Evolutionary conservation across 768 basidiomycete genomes (phyloP).

Genomic region (Boletus sp.): DNA sequence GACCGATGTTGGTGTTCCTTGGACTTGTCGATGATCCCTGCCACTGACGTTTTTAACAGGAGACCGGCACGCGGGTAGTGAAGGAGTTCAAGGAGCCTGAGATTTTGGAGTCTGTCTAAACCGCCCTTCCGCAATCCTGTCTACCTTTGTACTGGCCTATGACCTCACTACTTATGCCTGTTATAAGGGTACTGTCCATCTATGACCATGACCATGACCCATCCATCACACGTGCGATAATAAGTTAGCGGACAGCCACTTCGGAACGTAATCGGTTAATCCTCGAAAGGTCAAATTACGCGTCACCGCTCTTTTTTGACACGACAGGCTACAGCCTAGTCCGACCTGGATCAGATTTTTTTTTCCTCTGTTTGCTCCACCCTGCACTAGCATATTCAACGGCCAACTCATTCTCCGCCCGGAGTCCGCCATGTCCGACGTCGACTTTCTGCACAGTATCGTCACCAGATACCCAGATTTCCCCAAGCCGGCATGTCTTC

Average conservation of each 20-base stretch:
- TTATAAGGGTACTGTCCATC: constrained; percentile 37
- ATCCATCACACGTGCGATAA: constrained; percentile 2
- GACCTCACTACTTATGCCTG: constrained; percentile 31
- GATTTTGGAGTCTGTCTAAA: constrained; percentile 88
- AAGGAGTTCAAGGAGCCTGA: constrained; percentile 99
- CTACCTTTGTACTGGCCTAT: constrained; percentile 39
- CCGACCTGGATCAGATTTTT: background rate
- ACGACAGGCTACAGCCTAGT: constrained; percentile 3
- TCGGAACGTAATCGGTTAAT: background rate
- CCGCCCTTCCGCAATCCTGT: constrained; percentile 32
- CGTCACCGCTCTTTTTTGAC: background rate
- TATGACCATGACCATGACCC: constrained; percentile 33
- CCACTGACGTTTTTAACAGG: constrained; percentile 44
- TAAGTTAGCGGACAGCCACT: background rate
- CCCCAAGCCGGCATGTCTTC: constrained; percentile 74
- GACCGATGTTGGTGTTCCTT: constrained; percentile 66
- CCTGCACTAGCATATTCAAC: constrained; percentile 2
- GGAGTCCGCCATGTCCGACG: constrained; percentile 62
- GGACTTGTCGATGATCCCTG: background rate
- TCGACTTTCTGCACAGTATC: constrained; percentile 63
- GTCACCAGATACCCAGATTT: constrained; percentile 72
- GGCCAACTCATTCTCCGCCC: background rate
- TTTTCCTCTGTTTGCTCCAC: background rate
- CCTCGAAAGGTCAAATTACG: constrained; percentile 2
- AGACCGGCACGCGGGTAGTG: constrained; percentile 90